These are phyloP conservation scores for Pseudocercospora vitis DNA, from an alignment of 2,329 filamentous ascomycete genomes.

Conservation along the genomic window DNA sequence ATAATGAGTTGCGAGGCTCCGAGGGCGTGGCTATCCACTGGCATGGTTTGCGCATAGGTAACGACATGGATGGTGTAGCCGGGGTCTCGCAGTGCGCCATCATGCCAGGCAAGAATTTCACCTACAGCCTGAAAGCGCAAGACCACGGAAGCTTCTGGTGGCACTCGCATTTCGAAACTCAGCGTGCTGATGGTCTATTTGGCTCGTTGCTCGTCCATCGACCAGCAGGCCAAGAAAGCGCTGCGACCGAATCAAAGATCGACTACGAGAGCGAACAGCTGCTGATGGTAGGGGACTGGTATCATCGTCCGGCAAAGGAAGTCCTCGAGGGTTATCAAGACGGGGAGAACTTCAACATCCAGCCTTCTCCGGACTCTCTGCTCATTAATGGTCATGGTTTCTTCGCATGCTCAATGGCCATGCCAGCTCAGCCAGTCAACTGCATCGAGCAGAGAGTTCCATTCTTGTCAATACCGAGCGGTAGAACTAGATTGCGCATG, in stretches of 20 bases:
- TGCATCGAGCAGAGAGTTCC: slow-evolving; percentile 36
- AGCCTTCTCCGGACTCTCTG: slow-evolving; percentile 52
- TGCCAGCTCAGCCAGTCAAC: slow-evolving; percentile 46
- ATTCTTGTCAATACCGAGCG: slow-evolving; percentile 7
- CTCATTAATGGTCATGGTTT: slow-evolving; percentile 49
- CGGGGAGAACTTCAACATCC: slow-evolving; percentile 44
- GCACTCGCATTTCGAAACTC: slow-evolving; percentile 46
- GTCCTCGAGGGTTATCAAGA: slow-evolving; percentile 42
- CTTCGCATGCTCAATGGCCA: slow-evolving; percentile 49
- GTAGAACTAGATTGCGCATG: slow-evolving; percentile 31
- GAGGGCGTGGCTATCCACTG: slow-evolving; percentile 45
- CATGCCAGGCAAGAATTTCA: slow-evolving; percentile 31
- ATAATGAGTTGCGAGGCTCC: slow-evolving; percentile 41
- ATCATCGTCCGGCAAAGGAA: slow-evolving; percentile 45
- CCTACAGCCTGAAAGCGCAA: slow-evolving; percentile 36
- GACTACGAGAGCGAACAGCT: slow-evolving; percentile 41
- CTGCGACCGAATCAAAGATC: background rate
- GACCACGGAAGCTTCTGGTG: slow-evolving; percentile 47
- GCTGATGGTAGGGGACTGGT: slow-evolving; percentile 52
- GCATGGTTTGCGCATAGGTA: slow-evolving; percentile 41
- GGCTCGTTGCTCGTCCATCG: slow-evolving; percentile 49
- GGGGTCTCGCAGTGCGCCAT: slow-evolving; percentile 27
- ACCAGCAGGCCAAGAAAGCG: slow-evolving; percentile 30
- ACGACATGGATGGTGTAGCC: slow-evolving; percentile 26
- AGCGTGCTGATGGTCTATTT: slow-evolving; percentile 49